Conservation (phyloP, 2,329 filamentous ascomycete species). For the Myriosclerotinia scirpicola region DNA sequence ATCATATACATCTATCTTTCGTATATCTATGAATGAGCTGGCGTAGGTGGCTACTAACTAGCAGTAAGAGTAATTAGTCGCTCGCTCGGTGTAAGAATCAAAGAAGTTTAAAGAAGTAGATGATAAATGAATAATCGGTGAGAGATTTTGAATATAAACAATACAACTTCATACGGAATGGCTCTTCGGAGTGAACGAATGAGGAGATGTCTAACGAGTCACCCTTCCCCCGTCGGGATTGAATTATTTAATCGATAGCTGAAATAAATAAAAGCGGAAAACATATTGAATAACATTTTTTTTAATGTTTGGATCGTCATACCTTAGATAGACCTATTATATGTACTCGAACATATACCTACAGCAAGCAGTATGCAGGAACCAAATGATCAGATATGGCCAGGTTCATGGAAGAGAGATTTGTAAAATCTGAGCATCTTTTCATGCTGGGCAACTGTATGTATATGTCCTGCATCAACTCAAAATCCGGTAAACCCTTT, state of each 20-base stretch:
- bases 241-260: not conserved
- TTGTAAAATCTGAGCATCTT: slow-evolving; percentile 5
- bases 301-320: too few species aligned
- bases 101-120: not conserved
- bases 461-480: not conserved
- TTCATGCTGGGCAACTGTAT: not conserved
- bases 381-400: slow-evolving; percentile 17
- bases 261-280: not conserved
- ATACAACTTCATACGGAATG: not conserved
- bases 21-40: slow-evolving; percentile 7
- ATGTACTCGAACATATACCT: not conserved
- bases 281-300: too few species aligned
- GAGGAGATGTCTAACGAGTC: not conserved
- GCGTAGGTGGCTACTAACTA: not conserved
- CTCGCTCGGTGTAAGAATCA: not conserved
- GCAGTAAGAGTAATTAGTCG: not conserved
- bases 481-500: not conserved
- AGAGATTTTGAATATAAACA: not conserved
- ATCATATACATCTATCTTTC: not conserved
- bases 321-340: too few species aligned
- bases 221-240: not conserved
- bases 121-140: not conserved
- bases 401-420: not conserved
- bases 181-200: not conserved
- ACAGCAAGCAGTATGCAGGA: slow-evolving; percentile 9